Evolutionary conservation across 2,329 filamentous ascomycete species (phyloP).

Genomic region (Chalaropsis thielavioides): DNA sequence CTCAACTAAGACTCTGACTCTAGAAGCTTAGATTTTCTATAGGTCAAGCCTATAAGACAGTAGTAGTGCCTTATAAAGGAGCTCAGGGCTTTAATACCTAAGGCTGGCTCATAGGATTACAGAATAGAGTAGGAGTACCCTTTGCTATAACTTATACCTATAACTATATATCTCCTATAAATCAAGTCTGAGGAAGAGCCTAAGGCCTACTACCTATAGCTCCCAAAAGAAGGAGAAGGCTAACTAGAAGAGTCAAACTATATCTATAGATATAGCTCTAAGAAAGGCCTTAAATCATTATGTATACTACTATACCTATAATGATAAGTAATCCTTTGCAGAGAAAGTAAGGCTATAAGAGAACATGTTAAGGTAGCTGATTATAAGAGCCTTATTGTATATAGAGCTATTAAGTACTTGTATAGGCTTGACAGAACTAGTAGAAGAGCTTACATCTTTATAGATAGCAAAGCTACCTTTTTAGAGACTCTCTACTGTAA

Average conservation of each 20-base stretch:
- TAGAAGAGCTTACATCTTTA: neutral
- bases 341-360: neutral
- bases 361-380: neutral
- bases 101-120: no score
- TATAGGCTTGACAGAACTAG: neutral
- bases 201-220: neutral
- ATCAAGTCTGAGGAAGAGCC: neutral
- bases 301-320: no score
- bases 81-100: no score
- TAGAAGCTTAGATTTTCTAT: no score
- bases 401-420: neutral
- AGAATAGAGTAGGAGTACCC: neutral
- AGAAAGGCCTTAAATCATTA: no score
- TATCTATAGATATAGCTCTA: no score
- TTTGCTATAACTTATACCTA: neutral
- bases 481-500: no score
- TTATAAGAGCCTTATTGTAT: no score
- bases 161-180: neutral
- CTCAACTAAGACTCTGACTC: no score
- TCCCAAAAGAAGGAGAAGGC: neutral
- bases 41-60: no score
- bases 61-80: no score
- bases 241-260: no score
- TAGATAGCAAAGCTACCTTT: conserved; percentile 25
- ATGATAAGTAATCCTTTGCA: neutral